A percentile compares a stretch with the other conserved stretches of the same genome.
Conservation (phyloP, 75 land plant genomes). For the Ceratopteris richardii region DNA sequence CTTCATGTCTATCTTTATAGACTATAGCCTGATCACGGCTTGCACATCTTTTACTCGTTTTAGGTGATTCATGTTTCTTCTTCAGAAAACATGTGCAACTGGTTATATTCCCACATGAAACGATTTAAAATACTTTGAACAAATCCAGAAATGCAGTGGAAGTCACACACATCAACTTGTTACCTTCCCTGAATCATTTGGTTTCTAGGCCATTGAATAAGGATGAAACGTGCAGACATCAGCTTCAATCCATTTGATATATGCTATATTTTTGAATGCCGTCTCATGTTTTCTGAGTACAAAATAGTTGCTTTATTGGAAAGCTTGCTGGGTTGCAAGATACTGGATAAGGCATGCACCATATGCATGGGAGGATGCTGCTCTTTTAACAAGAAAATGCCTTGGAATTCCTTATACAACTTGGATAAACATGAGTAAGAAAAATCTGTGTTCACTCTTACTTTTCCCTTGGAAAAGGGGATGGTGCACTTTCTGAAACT, state of each 20-base stretch:
- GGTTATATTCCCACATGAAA: too few relatives aligned
- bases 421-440: slow-evolving; percentile 66
- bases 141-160: too few relatives aligned
- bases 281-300: neutral
- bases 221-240: too few relatives aligned
- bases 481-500: too few relatives aligned
- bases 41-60: neutral
- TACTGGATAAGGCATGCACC: slow-evolving; percentile 59
- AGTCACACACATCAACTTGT: too few relatives aligned
- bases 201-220: too few relatives aligned
- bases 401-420: slow-evolving; percentile 45
- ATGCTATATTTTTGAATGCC: slow-evolving; percentile 44
- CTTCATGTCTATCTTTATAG: neutral
- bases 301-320: slow-evolving; percentile 60
- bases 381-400: slow-evolving; percentile 51
- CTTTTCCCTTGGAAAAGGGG: neutral
- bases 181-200: too few relatives aligned
- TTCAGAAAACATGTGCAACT: too few relatives aligned
- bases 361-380: slow-evolving; percentile 90
- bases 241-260: slow-evolving; percentile 77
- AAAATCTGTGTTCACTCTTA: too few relatives aligned
- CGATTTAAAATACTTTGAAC: too few relatives aligned
- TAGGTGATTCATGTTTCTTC: neutral
- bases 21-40: too few relatives aligned
- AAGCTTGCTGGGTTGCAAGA: slow-evolving; percentile 69